Evolutionary conservation across 352 stramenopile species (phyloP).

Genomic region (Aphanomyces stellatus): DNA sequence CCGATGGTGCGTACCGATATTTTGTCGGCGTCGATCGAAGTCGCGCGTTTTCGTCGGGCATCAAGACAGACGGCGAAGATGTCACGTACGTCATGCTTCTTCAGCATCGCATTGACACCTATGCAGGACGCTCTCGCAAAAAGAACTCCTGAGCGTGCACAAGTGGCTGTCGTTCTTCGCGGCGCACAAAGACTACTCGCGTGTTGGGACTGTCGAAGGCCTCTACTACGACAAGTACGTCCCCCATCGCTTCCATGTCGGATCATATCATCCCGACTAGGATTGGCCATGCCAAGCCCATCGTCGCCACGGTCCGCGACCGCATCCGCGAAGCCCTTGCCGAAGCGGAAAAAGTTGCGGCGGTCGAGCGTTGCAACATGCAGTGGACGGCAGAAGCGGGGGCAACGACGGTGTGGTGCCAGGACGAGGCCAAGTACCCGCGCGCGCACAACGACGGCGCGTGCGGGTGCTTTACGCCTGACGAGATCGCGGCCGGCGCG

Average conservation of each 20-base stretch:
- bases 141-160: constrained; percentile 11
- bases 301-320: not conserved
- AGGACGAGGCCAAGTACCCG: constrained; percentile 5
- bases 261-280: not conserved
- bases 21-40: constrained; percentile 17
- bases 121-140: constrained; percentile 1
- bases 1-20: constrained; percentile 1
- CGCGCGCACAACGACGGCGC: not conserved
- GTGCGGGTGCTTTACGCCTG: constrained; percentile 12
- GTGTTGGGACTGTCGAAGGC: constrained; percentile 16
- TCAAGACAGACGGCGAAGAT: constrained; percentile 9
- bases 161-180: constrained; percentile 17
- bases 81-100: not conserved
- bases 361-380: constrained; percentile 14
- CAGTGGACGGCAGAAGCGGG: constrained; percentile 6
- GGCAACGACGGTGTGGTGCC: constrained; percentile 4
- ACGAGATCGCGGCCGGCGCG: not conserved
- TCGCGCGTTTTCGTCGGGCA: constrained; percentile 8
- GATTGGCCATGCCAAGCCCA: constrained; percentile 9
- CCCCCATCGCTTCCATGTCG: not conserved
- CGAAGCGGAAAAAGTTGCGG: not conserved
- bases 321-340: constrained; percentile 1
- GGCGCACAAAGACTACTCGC: constrained; percentile 1
- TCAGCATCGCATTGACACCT: too few relatives aligned
- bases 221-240: constrained; percentile 19